Evolutionary conservation across 1,284 basidiomycete species (phyloP), one percentile per base, ranked within the genome.

Genomic region (Testicularia cyperi): DNA sequence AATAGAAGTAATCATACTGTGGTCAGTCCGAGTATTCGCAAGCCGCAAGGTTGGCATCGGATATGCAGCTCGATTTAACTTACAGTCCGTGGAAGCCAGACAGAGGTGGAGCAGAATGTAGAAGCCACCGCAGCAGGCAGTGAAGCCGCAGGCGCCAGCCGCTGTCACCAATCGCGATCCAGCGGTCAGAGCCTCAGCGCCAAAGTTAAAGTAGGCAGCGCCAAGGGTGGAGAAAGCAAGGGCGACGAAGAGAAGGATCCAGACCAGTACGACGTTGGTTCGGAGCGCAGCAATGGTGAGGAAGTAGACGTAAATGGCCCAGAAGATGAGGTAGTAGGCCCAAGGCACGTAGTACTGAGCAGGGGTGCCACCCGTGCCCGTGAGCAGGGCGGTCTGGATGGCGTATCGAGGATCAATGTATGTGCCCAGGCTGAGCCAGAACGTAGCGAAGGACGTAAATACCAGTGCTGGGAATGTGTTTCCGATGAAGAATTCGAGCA

Each of bases 401-500:
- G 31, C 31, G 23, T 35, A 30, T 0, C 22, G 38, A 0, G 65
- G 65, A 28, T 68, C 65, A 6, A 65, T 15, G 23, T 42, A 55
- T 12, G 41, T 42, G 9, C 40, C 66, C 9, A 66, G 41, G 12
- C 42, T 44, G 2, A 64, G 32, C 66, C 66, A 68, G 47, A 68
- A 68, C 10, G 53, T 47, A 4, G 54, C 58, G 32, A 68, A 68
- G 4, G 51, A 49, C 4, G 42, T 47, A 22, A 68, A 68, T 3
- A 68, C 60, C 16, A 68, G 44, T 9, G 60, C 51, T 23, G 66
- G 66, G 36, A 65, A 64, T 6, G 62, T 65, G 31, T 60, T 60
- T 14, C 66, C 66, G n/a, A 68, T 46, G 28, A 68, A 25, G 25
- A 49, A 68, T 31, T 68, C 66, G 14, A 67, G 31, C 5, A 65